Conservation (phyloP, 1,284 basidiomycete species). For the Tylopilus sp. region DNA sequence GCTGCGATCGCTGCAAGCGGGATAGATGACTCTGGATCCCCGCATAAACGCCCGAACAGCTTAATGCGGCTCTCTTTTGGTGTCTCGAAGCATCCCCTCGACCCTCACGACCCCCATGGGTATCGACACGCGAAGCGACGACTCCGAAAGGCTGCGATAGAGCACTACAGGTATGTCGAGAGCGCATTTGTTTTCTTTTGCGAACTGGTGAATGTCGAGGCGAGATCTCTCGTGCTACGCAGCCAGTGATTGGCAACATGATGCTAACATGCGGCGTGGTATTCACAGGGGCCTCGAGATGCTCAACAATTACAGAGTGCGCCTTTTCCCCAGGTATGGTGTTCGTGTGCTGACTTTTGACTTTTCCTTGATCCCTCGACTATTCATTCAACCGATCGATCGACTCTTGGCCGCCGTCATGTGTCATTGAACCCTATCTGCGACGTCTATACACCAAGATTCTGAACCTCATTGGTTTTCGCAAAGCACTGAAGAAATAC, state of each 20-base stretch:
- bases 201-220: background rate
- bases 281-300: constrained; percentile 62
- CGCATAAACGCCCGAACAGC: background rate
- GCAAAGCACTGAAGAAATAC: constrained; percentile 92
- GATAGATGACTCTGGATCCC: background rate
- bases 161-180: constrained; percentile 71
- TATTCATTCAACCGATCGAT: background rate
- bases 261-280: constrained; percentile 14
- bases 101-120: constrained; percentile 53
- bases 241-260: background rate
- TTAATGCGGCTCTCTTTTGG: background rate
- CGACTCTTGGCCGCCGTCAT: background rate
- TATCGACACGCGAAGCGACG: constrained; percentile 82
- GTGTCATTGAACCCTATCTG: background rate
- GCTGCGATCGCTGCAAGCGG: background rate
- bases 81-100: background rate
- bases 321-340: constrained; percentile 20
- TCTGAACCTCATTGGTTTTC: constrained; percentile 86
- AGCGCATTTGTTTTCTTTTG: background rate
- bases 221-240: background rate
- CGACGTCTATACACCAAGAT: constrained; percentile 44
- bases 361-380: background rate
- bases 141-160: constrained; percentile 77
- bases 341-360: too few relatives aligned
- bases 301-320: constrained; percentile 82